Evolutionary conservation across 331 rosid genomes (phyloP).

Genomic region (Quercus tomentella): DNA sequence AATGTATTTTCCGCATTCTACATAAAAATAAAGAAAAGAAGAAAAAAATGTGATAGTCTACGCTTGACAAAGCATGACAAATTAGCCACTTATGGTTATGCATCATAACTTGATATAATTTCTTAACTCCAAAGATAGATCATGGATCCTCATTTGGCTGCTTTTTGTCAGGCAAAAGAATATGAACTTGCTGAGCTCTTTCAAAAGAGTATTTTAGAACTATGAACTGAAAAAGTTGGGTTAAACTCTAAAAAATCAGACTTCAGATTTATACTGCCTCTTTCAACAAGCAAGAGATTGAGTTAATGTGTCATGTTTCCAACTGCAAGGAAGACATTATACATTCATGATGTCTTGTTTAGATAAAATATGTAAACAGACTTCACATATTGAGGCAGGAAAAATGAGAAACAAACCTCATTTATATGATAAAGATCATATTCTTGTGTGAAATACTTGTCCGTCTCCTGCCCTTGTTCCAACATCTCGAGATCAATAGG

Average conservation of each 20-base stretch:
- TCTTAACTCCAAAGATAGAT: not conserved
- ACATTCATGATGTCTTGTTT: not conserved
- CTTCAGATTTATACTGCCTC: not conserved
- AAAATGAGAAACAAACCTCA: constrained; percentile 58
- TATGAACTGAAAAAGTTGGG: not conserved
- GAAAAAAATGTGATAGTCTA: not conserved
- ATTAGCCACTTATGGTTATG: not conserved
- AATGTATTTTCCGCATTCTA: not conserved
- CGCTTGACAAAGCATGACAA: not conserved
- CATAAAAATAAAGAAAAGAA: not conserved
- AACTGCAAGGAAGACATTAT: not conserved
- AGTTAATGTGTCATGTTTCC: not conserved
- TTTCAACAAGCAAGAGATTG: not conserved
- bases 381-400: not conserved
- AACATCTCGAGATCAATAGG: constrained; percentile 88
- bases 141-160: not conserved
- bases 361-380: not conserved
- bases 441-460: constrained; percentile 88
- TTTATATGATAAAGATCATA: constrained; percentile 70
- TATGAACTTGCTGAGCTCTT: not conserved
- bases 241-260: not conserved
- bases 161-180: not conserved
- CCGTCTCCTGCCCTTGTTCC: constrained; percentile 73
- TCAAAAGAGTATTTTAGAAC: not conserved
- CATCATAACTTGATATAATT: not conserved